Conservation (phyloP, 805 yeast genomes). For the Metschnikowia matae region DNA sequence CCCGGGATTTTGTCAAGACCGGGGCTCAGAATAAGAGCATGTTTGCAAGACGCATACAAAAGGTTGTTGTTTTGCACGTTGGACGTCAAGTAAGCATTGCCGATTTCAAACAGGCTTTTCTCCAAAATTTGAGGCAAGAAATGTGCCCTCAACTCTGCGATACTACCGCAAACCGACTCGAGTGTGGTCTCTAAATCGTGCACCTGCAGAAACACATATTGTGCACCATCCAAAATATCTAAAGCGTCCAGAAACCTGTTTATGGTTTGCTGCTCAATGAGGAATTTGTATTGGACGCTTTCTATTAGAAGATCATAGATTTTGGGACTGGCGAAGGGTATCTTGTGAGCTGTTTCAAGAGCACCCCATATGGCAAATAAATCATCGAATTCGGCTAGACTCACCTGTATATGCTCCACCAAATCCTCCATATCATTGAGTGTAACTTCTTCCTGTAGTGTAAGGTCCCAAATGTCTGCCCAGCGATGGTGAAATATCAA, state of each 20-base stretch:
- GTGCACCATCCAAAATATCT: background rate
- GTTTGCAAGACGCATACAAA: background rate
- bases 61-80: background rate
- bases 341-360: conserved; percentile 19
- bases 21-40: background rate
- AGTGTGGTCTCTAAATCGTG: background rate
- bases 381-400: conserved; percentile 16
- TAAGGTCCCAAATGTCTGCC: conserved; percentile 28
- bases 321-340: conserved; percentile 9
- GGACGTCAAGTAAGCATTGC: background rate
- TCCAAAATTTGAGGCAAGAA: background rate
- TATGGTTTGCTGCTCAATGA: background rate
- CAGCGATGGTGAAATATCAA: conserved; percentile 31
- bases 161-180: background rate
- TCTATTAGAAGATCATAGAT: conserved; percentile 20
- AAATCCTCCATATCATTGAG: conserved; percentile 37
- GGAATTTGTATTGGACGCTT: conserved; percentile 16
- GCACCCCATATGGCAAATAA: conserved; percentile 26
- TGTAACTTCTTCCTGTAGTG: conserved; percentile 24
- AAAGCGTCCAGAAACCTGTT: background rate
- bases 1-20: background rate
- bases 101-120: background rate
- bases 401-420: conserved; percentile 24
- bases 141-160: background rate
- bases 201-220: background rate